phyloP scores from a whole-genome alignment of 345 rosid genomes.

The Hibiscus trionum region DNA sequence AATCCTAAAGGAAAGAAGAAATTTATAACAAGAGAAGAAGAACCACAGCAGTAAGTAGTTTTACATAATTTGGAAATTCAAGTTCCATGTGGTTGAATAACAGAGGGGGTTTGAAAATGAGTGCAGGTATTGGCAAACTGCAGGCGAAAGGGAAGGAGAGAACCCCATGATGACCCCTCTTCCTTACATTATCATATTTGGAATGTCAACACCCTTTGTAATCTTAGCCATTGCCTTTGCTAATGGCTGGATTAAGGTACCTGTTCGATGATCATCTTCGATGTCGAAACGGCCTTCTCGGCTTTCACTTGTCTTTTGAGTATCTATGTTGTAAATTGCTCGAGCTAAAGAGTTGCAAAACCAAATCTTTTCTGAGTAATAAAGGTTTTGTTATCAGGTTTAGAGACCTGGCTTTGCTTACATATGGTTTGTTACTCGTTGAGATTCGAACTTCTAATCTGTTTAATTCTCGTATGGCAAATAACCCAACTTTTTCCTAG shows the following conservation, averaged over 20 bases:
- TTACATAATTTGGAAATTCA: neutral
- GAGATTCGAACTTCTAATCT: no score
- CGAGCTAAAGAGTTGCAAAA: neutral
- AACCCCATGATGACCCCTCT: conserved; percentile 92
- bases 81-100: neutral
- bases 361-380: neutral
- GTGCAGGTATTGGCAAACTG: conserved; percentile 84
- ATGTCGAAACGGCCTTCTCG: neutral
- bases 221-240: conserved; percentile 89
- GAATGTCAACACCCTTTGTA: conserved; percentile 90
- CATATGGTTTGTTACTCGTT: neutral
- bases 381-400: neutral
- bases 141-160: conserved; percentile 90
- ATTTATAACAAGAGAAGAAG: conserved; percentile 83
- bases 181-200: conserved; percentile 79
- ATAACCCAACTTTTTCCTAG: conserved; percentile 1
- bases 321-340: conserved; percentile 7
- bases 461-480: neutral
- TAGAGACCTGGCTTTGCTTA: neutral
- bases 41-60: conserved; percentile 63
- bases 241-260: conserved; percentile 93
- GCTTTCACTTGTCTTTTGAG: conserved; percentile 6
- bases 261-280: conserved; percentile 41
- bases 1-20: conserved; percentile 74
- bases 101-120: neutral